phyloP scores from a whole-genome alignment of 306 rosid species.

The Cicer pinnatifidum region DNA sequence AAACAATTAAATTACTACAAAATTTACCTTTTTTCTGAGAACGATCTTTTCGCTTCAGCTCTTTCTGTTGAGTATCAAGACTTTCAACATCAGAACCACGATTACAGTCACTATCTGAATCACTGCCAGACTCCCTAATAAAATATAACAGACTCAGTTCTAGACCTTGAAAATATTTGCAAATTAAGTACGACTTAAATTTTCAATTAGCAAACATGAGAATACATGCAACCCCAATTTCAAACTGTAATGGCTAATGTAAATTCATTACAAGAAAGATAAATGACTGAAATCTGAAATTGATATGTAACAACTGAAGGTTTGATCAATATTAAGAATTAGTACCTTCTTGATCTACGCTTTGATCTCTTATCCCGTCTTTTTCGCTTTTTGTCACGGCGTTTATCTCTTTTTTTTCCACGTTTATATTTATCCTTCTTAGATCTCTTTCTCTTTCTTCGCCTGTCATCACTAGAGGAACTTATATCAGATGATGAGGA shows the following conservation, averaged over 20 bases:
- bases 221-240: no score
- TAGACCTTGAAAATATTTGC: background rate
- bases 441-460: constrained; percentile 77
- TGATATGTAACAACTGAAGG: background rate
- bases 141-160: constrained; percentile 30
- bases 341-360: constrained; percentile 75
- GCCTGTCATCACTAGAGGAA: constrained; percentile 84
- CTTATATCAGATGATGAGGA: constrained; percentile 76
- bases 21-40: constrained; percentile 59
- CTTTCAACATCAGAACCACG: constrained; percentile 57
- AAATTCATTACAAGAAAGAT: background rate
- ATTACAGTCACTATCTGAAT: constrained; percentile 67
- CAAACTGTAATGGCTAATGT: no score
- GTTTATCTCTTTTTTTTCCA: constrained; percentile 69
- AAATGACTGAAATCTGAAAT: constrained; percentile 12
- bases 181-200: background rate
- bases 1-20: constrained; percentile 17
- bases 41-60: constrained; percentile 50
- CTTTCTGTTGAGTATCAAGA: constrained; percentile 51
- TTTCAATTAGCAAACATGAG: no score
- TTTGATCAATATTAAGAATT: constrained; percentile 16
- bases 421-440: constrained; percentile 73
- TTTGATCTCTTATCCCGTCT: constrained; percentile 69
- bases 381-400: constrained; percentile 67
- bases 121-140: constrained; percentile 64